phyloP scores from a whole-genome alignment of 164 flowering plant species.

The Piper longum region DNA sequence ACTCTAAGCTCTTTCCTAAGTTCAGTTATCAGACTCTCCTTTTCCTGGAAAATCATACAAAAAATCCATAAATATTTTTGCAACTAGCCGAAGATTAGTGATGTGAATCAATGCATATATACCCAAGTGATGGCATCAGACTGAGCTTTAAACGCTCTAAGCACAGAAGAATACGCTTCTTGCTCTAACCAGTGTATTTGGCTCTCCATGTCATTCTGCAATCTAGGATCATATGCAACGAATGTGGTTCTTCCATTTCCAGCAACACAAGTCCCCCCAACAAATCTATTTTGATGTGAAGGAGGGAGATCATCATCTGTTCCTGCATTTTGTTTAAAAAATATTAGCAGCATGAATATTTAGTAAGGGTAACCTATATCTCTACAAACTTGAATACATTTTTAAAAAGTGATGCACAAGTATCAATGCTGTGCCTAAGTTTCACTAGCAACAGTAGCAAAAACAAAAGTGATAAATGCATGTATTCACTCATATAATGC shows the following conservation, averaged over 20 bases:
- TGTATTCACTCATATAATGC: no score
- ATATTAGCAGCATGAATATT: no score
- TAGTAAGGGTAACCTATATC: no score
- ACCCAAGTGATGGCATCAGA: conserved; percentile 97
- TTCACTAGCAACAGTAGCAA: no score
- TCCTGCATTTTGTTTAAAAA: conserved; percentile 15
- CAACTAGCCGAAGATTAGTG: no score
- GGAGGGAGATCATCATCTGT: conserved; percentile 88
- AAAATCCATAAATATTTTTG: no score
- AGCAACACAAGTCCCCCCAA: conserved; percentile 46
- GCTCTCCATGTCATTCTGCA: conserved; percentile 55
- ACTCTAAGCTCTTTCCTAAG: conserved; percentile 85
- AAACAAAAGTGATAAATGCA: no score
- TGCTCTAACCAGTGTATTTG: conserved; percentile 77
- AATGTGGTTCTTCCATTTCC: conserved; percentile 63
- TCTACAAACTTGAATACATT: no score
- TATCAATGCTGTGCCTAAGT: no score
- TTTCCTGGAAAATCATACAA: conserved; percentile 39
- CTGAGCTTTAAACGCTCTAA: conserved; percentile 94
- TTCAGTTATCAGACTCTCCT: conserved; percentile 79
- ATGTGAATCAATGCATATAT: conserved; percentile 6
- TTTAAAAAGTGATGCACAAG: no score
- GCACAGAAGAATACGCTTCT: conserved; percentile 76
- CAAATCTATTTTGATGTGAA: conserved; percentile 57
- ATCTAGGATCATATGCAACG: conserved; percentile 30